Evolutionary conservation across 2,329 filamentous ascomycete species (phyloP).

Genomic region (Rhynchosporium graminicola): DNA sequence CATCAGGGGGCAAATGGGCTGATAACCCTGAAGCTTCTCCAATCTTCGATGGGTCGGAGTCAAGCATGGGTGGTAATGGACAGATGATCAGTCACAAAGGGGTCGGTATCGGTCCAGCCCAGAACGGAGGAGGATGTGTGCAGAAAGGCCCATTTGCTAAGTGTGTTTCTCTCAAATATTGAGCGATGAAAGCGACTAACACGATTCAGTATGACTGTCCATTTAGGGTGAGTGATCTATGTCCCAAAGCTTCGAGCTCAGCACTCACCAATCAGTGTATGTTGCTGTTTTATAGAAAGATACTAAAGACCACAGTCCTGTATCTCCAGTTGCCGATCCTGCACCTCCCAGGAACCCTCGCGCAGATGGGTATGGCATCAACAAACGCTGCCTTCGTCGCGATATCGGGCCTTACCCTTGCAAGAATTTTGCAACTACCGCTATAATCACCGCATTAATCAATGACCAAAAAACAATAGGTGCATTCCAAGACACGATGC

Average conservation of each 20-base stretch:
- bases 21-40: conserved; percentile 48
- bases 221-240: conserved; percentile 47
- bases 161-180: neutral
- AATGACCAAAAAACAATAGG: conserved; percentile 40
- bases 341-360: conserved; percentile 40
- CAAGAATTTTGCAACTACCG: conserved; percentile 6
- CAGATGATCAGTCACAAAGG: conserved; percentile 34
- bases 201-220: conserved; percentile 39
- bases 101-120: conserved; percentile 34
- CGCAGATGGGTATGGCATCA: conserved; percentile 39
- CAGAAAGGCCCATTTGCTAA: conserved; percentile 29
- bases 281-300: neutral
- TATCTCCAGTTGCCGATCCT: conserved; percentile 28
- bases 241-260: conserved; percentile 5
- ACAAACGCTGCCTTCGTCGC: conserved; percentile 46
- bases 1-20: conserved; percentile 43
- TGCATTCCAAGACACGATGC: conserved; percentile 39
- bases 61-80: conserved; percentile 52
- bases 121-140: conserved; percentile 11
- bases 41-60: conserved; percentile 55
- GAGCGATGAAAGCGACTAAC: neutral
- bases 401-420: conserved; percentile 40
- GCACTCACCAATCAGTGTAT: neutral
- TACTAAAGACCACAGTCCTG: conserved; percentile 20
- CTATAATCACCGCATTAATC: conserved; percentile 17